Evolutionary conservation across 768 basidiomycete genomes (phyloP), one percentile per base, ranked within the genome.

Genomic region (Psilocybe tampanensis): DNA sequence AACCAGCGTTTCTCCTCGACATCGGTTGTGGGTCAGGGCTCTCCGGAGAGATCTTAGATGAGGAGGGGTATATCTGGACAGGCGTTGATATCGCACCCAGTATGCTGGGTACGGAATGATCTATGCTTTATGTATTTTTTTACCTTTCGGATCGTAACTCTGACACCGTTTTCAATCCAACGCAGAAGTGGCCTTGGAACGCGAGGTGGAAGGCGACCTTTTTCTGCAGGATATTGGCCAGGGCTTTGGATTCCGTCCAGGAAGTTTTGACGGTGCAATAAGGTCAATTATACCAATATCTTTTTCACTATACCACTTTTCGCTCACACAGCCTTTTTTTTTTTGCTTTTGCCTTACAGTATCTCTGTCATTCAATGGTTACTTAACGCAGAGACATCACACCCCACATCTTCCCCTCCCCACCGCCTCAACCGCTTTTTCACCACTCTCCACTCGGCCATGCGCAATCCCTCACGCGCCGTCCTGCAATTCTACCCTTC

Each of bases 351-450:
- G 34, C 52, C 49, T 44, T 55, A 2, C 66, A 98, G 96, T 68
- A 91, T 99, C 66, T 99, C 97, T 22, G 96, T 98, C n/a, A 78
- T 99, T 5, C 97, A 99, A 75, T 99, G 97, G 97, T 80, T 99
- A 2, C 81, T 98, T 56, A 99, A 98, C 71, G 95, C 96, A 22
- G 97, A 98, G 71, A 91, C 94, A 24, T 88, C 94, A 5, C 89
- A 88, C 68, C 90, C 84, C 55, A 94, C 88, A 45, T 95, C 92
- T 55, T 95, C 93, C 44, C 95, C 88, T 15, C 94, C 88, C 11
- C 92, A 89, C 71, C 92, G 86, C 64, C 83, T 88, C 54, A 86
- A 79, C 60, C 90, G 86, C 56, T 99, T 94, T 82, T 99, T 94
- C 80, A 95, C 92, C 29, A 94, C 94, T 9, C 80, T 96, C 23